These are phyloP conservation scores for Berkeleyomyces basicola DNA, from an alignment of 2,329 filamentous ascomycete genomes.

Conservation along the genomic window DNA sequence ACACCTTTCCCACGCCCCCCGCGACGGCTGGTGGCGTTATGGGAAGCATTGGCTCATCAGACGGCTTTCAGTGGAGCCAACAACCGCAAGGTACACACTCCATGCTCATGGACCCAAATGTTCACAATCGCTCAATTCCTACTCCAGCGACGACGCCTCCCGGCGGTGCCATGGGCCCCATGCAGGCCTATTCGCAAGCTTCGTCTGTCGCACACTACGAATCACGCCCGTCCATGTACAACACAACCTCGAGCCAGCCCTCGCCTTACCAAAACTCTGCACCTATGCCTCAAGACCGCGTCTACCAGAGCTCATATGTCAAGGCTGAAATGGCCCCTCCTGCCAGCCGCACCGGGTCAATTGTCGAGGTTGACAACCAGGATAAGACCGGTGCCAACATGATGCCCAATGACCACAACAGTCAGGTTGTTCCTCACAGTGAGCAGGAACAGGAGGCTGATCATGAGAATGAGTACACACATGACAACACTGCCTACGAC, in stretches of 20 bases:
- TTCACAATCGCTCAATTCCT: conserved; percentile 73
- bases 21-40: conserved; percentile 82
- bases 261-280: conserved; percentile 52
- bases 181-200: conserved; percentile 54
- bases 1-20: conserved; percentile 87
- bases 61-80: conserved; percentile 61
- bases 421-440: conserved; percentile 38
- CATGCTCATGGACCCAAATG: conserved; percentile 63
- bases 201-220: conserved; percentile 53
- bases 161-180: conserved; percentile 55
- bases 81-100: conserved; percentile 47
- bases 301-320: conserved; percentile 54
- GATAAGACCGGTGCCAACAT: conserved; percentile 54
- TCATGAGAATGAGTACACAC: conserved; percentile 71
- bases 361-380: conserved; percentile 20
- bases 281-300: conserved; percentile 42
- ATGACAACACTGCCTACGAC: conserved; percentile 57
- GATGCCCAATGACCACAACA: conserved; percentile 30
- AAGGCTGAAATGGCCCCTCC: conserved; percentile 85
- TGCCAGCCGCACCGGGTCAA: conserved; percentile 30
- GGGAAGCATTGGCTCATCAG: conserved; percentile 53
- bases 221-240: conserved; percentile 62
- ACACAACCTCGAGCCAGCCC: conserved; percentile 49
- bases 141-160: conserved; percentile 87
- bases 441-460: conserved; percentile 54